These are phyloP conservation scores for Xylaria bambusicola DNA, from an alignment of 495 filamentous ascomycete genomes.

Conservation along the genomic window DNA sequence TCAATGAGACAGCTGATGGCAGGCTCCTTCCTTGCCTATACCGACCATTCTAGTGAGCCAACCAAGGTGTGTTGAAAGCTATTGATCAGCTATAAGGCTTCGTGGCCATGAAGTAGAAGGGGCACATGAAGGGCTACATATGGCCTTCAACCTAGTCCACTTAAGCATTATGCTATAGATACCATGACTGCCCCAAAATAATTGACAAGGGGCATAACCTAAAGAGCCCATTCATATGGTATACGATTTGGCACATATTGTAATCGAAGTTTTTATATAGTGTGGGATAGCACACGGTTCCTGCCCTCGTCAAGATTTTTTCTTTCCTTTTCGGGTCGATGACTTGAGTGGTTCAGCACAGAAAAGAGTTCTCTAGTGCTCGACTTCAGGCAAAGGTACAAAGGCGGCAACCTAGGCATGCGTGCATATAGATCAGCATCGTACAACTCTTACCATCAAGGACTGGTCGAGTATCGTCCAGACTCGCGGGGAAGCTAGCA, in stretches of 20 bases:
- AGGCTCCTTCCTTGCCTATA: background rate
- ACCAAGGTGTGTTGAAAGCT: background rate
- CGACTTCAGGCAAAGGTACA: background rate
- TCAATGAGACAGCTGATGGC: background rate
- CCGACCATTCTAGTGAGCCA: background rate
- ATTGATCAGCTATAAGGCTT: background rate
- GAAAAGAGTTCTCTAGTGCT: background rate
- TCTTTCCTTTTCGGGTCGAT: background rate
- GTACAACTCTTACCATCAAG: background rate
- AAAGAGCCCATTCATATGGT: too few species aligned
- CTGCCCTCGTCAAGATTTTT: background rate
- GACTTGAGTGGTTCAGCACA: background rate
- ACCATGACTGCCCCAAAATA: constrained; percentile 16
- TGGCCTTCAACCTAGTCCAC: too few species aligned
- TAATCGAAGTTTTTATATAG: background rate
- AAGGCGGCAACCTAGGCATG: background rate
- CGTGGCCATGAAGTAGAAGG: too few species aligned
- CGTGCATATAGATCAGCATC: background rate
- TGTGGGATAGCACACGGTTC: background rate
- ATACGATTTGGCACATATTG: background rate
- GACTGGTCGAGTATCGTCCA: constrained; percentile 7
- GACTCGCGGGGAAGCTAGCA: constrained; percentile 2
- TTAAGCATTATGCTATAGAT: constrained; percentile 15
- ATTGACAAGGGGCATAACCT: too few species aligned
- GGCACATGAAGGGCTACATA: too few species aligned